Evolutionary conservation across 2,329 filamentous ascomycete genomes (phyloP).

Genomic region (Cladobotryum protrusum): DNA sequence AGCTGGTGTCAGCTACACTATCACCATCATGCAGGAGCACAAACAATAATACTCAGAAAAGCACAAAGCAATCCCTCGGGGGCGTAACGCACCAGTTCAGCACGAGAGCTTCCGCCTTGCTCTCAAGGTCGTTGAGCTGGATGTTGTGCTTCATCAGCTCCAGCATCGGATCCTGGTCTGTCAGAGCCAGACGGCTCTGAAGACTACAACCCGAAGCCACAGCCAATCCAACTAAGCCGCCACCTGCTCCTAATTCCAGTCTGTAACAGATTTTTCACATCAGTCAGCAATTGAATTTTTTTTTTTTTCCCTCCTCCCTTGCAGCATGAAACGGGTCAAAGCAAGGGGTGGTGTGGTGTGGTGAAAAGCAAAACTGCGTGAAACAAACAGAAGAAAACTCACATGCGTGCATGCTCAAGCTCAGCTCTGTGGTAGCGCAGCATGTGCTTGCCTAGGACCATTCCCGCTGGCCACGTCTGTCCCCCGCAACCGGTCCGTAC

Average conservation of each 20-base stretch:
- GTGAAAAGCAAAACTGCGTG: not conserved
- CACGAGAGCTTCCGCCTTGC: conserved; percentile 58
- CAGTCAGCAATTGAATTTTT: conserved; percentile 5
- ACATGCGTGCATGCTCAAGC: conserved; percentile 67
- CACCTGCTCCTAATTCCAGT: conserved; percentile 86
- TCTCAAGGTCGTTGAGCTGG: conserved; percentile 64
- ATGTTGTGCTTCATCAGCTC: conserved; percentile 83
- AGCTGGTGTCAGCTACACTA: conserved; percentile 4
- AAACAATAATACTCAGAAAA: not conserved
- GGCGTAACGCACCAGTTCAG: conserved; percentile 66
- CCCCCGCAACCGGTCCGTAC: conserved; percentile 84
- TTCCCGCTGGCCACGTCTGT: conserved; percentile 89
- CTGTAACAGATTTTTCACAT: conserved; percentile 35
- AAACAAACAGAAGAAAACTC: conserved; percentile 30
- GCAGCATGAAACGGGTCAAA: not conserved
- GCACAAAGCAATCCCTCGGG: too few relatives aligned
- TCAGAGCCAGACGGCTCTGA: conserved; percentile 60
- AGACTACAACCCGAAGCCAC: conserved; percentile 52
- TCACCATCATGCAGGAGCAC: not conserved
- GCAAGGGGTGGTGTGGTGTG: not conserved
- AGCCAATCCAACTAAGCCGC: conserved; percentile 72
- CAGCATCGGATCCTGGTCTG: conserved; percentile 83
- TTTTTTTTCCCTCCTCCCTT: not conserved
- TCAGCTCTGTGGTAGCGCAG: conserved; percentile 63
- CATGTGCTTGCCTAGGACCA: conserved; percentile 82